Evolutionary conservation across 164 flowering plant species (phyloP).

Genomic region (Berberis vulgaris): DNA sequence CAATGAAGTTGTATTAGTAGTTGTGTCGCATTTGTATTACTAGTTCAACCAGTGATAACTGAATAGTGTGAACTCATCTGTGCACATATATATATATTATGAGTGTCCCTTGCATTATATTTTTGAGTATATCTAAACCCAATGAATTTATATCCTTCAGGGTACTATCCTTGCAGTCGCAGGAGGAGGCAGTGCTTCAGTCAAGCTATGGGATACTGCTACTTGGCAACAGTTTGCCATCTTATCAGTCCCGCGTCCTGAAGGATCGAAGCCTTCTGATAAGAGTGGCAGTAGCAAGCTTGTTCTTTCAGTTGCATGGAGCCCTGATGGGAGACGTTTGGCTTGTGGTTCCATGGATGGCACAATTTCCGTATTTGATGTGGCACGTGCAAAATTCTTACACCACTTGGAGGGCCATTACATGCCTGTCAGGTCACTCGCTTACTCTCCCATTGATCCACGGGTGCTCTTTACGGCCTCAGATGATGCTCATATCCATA

Average conservation of each 20-base stretch:
- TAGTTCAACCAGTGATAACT: no score
- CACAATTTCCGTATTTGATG: constrained; percentile 80
- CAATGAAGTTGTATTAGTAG: no score
- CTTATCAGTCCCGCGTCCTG: constrained; percentile 74
- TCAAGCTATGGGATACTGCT: constrained; percentile 92
- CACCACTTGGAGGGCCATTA: constrained; percentile 92
- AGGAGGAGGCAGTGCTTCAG: constrained; percentile 93
- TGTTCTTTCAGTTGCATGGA: constrained; percentile 97
- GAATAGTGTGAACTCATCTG: no score
- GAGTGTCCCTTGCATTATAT: neutral
- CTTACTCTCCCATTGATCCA: constrained; percentile 64
- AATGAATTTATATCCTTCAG: constrained; percentile 26
- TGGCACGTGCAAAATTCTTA: constrained; percentile 65
- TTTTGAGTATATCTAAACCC: neutral
- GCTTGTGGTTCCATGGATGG: constrained; percentile 99
- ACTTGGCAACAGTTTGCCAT: constrained; percentile 66
- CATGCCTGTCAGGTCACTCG: constrained; percentile 94
- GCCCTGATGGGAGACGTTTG: constrained; percentile 71
- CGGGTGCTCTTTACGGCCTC: constrained; percentile 78
- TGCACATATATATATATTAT: no score
- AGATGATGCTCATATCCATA: constrained; percentile 79
- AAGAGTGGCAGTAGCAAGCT: constrained; percentile 73
- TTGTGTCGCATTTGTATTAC: no score
- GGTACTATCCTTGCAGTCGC: constrained; percentile 92
- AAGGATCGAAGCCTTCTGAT: constrained; percentile 66